phyloP scores from a whole-genome alignment of 768 basidiomycete genomes.

The Trametes sanguinea region DNA sequence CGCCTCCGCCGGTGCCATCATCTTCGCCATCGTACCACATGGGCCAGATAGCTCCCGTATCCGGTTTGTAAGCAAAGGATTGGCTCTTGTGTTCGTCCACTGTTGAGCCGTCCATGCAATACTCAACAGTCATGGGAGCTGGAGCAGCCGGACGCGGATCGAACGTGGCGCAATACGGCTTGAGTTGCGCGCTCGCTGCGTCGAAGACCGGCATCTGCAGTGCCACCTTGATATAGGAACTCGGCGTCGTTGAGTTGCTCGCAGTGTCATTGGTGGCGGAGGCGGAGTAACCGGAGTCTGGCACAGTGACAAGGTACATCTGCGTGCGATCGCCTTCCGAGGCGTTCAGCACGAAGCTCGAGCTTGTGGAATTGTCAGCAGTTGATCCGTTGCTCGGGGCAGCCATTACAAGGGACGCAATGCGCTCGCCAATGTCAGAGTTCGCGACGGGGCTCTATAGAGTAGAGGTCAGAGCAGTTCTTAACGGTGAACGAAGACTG shows the following conservation, averaged over 20 bases:
- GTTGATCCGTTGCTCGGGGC: slow-evolving; percentile 22
- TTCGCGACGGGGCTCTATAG: slow-evolving; percentile 38
- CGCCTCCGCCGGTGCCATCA: slow-evolving; percentile 28
- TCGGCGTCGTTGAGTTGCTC: slow-evolving; percentile 25
- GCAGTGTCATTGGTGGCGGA: slow-evolving; percentile 11
- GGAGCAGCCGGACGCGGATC: slow-evolving; percentile 51
- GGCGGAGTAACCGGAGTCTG: not conserved
- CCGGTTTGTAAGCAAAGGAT: slow-evolving; percentile 55
- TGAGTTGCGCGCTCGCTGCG: slow-evolving; percentile 36
- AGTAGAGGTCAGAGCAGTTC: not conserved
- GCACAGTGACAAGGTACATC: slow-evolving; percentile 29
- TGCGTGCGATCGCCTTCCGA: slow-evolving; percentile 32
- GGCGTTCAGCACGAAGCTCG: slow-evolving; percentile 35
- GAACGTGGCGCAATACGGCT: slow-evolving; percentile 62
- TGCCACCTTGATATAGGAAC: slow-evolving; percentile 35
- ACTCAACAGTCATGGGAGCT: slow-evolving; percentile 51
- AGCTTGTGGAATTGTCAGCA: slow-evolving; percentile 4
- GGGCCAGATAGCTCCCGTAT: slow-evolving; percentile 53
- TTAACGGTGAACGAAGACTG: slow-evolving; percentile 1
- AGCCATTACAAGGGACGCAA: slow-evolving; percentile 45
- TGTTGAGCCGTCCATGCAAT: slow-evolving; percentile 38
- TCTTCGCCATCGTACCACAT: slow-evolving; percentile 43
- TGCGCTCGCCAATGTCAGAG: slow-evolving; percentile 34
- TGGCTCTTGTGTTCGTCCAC: slow-evolving; percentile 48
- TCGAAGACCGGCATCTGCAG: slow-evolving; percentile 50